phyloP scores from a whole-genome alignment of 805 yeast genomes.

The Kodamaea hsintzibuensis region DNA sequence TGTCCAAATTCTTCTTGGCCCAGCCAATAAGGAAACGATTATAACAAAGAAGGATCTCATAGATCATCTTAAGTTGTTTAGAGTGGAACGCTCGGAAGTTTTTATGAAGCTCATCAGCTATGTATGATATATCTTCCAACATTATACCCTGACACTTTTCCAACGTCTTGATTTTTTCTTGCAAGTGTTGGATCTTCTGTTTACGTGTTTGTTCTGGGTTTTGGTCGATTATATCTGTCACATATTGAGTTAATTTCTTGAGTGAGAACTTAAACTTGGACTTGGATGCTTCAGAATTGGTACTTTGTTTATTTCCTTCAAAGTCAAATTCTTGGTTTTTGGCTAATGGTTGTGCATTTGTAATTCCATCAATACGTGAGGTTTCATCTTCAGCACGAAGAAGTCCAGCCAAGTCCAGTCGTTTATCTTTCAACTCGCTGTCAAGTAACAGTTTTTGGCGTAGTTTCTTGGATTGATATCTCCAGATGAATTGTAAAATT shows the following conservation, averaged over 20 bases:
- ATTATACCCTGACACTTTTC: slow-evolving; percentile 50
- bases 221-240: slow-evolving; percentile 59
- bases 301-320: slow-evolving; percentile 7
- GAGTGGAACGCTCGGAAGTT: slow-evolving; percentile 50
- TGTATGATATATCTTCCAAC: slow-evolving; percentile 41
- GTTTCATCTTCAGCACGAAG: slow-evolving; percentile 32
- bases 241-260: slow-evolving; percentile 51
- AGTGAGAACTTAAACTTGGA: slow-evolving; percentile 46
- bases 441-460: slow-evolving; percentile 35
- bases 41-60: slow-evolving; percentile 52
- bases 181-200: slow-evolving; percentile 49
- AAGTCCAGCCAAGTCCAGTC: slow-evolving; percentile 31
- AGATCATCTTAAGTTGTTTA: slow-evolving; percentile 52
- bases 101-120: slow-evolving; percentile 46
- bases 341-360: slow-evolving; percentile 20
- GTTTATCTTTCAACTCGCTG: slow-evolving; percentile 32
- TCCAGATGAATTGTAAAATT: slow-evolving; percentile 57
- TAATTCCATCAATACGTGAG: slow-evolving; percentile 24
- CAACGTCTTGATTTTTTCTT: slow-evolving; percentile 52
- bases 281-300: slow-evolving; percentile 14
- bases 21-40: slow-evolving; percentile 59
- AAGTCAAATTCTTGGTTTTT: slow-evolving; percentile 25
- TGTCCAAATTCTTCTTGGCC: slow-evolving; percentile 66
- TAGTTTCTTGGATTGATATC: slow-evolving; percentile 51
- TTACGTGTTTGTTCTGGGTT: slow-evolving; percentile 67